phyloP scores from a whole-genome alignment of 2,329 filamentous ascomycete genomes.

The Pseudogymnoascus sp. region DNA sequence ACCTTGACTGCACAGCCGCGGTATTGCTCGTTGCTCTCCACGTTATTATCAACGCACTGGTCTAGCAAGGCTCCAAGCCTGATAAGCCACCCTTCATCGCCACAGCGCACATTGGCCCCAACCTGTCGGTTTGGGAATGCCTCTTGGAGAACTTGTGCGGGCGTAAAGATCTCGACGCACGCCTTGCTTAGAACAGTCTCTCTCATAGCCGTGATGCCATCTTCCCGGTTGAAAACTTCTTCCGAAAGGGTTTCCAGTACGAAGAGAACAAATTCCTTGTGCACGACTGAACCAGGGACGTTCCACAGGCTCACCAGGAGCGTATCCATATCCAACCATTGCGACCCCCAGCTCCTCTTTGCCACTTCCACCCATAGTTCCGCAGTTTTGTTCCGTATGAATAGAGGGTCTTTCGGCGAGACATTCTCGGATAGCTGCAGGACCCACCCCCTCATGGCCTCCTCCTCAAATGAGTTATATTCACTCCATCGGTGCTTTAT shows the following conservation, averaged over 20 bases:
- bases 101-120: constrained; percentile 58
- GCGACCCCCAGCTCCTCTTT: constrained; percentile 83
- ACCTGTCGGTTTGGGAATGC: constrained; percentile 64
- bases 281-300: constrained; percentile 47
- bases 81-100: constrained; percentile 78
- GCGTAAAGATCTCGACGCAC: constrained; percentile 89
- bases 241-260: constrained; percentile 89
- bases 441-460: constrained; percentile 65
- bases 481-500: constrained; percentile 78
- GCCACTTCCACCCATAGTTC: constrained; percentile 92
- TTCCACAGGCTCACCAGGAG: constrained; percentile 79
- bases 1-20: constrained; percentile 66
- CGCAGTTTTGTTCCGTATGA: constrained; percentile 85
- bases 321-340: constrained; percentile 93
- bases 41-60: constrained; percentile 59
- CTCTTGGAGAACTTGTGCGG: constrained; percentile 63
- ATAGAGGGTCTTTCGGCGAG: constrained; percentile 63
- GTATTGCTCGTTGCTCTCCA: constrained; percentile 57
- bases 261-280: constrained; percentile 79
- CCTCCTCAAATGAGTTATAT: constrained; percentile 59
- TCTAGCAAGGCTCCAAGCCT: constrained; percentile 67
- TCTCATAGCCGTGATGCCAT: constrained; percentile 73
- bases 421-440: constrained; percentile 68
- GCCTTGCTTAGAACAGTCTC: constrained; percentile 79
- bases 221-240: constrained; percentile 87